Base-by-base conservation (phyloP, 495 filamentous ascomycete species). In the Penicillium soppii region DNA sequence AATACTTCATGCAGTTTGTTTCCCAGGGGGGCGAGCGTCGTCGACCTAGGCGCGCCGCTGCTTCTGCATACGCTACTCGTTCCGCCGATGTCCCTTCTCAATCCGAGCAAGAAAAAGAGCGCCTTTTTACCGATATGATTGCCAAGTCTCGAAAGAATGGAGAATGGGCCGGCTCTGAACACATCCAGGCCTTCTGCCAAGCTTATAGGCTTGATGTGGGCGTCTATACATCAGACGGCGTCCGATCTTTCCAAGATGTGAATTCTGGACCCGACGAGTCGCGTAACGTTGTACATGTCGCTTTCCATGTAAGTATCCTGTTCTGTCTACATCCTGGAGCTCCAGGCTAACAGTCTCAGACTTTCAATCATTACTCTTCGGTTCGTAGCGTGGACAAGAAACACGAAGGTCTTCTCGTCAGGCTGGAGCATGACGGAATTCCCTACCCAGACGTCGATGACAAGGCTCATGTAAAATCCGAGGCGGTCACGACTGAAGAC, bases 361-460 rank as follows among this genome's bases (percentile, higher is more conserved):
- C 59, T 43, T 90, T 83, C 71, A 82, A 90, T 60, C 88, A 91
- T 62, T 91, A 88, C 63, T 88, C 85, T 3, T 89, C 87, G 1
- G 81, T 90, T 51, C 81, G 85, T 43, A 80, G 83, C 53, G 64
- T 82, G 15, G 59, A 79, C 47, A 84, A 83, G 9, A 79, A 80
- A 7, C 82, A 85, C 62, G 73, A 69, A 19, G 87, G 84, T 6
- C 57, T 66, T 10, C 29, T 63, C 19, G 17, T 45, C 15, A 36
- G 33, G 19, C 8, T 39, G n/a, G 33, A 29, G 16, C 10, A 2
- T 20, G n/a, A n/a, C n/a, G n/a, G n/a, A n/a, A n/a, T n/a, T n/a
- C n/a, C n/a, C n/a, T n/a, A n/a, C n/a, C n/a, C n/a, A n/a, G n/a
- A n/a, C n/a, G n/a, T n/a, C n/a, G n/a, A n/a, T n/a, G n/a, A n/a